Conservation (phyloP, 225 moss, liverwort and hornwort species). For the Anthoceros angustus region DNA sequence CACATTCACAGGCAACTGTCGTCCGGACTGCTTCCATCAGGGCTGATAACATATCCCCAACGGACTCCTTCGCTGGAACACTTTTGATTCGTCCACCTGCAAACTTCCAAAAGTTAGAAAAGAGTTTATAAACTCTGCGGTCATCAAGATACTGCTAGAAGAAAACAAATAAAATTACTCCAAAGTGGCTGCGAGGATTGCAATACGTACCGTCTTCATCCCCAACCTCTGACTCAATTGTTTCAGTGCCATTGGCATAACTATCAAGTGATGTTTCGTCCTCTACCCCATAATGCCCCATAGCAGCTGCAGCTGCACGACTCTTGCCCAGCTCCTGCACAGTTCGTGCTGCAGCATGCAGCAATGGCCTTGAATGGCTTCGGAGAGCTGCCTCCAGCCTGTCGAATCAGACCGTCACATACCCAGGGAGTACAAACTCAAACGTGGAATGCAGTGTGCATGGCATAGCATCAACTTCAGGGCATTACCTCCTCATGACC, state of each 20-base stretch:
- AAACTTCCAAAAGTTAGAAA: conserved; percentile 39
- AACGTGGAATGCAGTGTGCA: neutral
- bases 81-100: neutral
- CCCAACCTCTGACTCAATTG: conserved; percentile 38
- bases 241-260: conserved; percentile 45
- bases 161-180: neutral
- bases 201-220: conserved; percentile 19
- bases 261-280: conserved; percentile 66
- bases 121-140: neutral
- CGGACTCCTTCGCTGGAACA: conserved; percentile 38
- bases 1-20: conserved; percentile 95
- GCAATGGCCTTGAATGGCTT: conserved; percentile 74
- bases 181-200: neutral
- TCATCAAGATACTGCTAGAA: neutral
- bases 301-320: conserved; percentile 79
- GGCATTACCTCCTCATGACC: conserved; percentile 77
- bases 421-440: neutral
- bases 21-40: conserved; percentile 91
- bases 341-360: conserved; percentile 87
- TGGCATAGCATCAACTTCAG: neutral
- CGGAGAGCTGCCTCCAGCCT: conserved; percentile 87
- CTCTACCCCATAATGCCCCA: conserved; percentile 69
- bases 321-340: conserved; percentile 98
- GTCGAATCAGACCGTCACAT: neutral
- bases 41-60: conserved; percentile 67